These are phyloP conservation scores for Salix koriyanagi DNA, from an alignment of 345 rosid species.

Conservation along the genomic window DNA sequence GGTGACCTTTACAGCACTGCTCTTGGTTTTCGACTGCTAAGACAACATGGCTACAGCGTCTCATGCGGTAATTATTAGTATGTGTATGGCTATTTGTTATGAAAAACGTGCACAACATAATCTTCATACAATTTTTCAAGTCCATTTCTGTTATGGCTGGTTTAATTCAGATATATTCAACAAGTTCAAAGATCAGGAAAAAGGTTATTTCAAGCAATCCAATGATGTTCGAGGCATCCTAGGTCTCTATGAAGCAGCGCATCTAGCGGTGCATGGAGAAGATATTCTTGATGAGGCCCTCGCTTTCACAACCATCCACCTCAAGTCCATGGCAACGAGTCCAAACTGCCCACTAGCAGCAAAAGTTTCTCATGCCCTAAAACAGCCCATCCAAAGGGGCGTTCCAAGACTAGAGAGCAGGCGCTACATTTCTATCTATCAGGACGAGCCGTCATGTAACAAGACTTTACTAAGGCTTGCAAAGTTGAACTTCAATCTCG, in stretches of 20 bases:
- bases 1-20: slow-evolving; percentile 6
- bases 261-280: slow-evolving; percentile 20
- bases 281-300: slow-evolving; percentile 19
- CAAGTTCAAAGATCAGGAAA: slow-evolving; percentile 21
- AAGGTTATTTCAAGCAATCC: slow-evolving; percentile 15
- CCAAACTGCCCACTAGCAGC: not conserved
- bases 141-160: not conserved
- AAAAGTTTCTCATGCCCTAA: slow-evolving; percentile 14
- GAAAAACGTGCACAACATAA: no score
- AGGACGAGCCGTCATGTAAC: not conserved
- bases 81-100: no score
- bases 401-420: slow-evolving; percentile 21
- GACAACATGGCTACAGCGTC: slow-evolving; percentile 16
- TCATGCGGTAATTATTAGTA: not conserved
- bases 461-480: slow-evolving; percentile 23
- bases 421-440: slow-evolving; percentile 17
- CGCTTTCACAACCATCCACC: not conserved
- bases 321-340: not conserved
- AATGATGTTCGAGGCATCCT: slow-evolving; percentile 12
- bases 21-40: slow-evolving; percentile 27
- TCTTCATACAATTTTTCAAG: no score
- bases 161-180: slow-evolving; percentile 24
- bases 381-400: slow-evolving; percentile 14
- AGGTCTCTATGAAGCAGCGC: slow-evolving; percentile 20
- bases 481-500: slow-evolving; percentile 32